These are phyloP conservation scores for Phytophthora pini DNA, from an alignment of 352 stramenopile species.

Conservation along the genomic window DNA sequence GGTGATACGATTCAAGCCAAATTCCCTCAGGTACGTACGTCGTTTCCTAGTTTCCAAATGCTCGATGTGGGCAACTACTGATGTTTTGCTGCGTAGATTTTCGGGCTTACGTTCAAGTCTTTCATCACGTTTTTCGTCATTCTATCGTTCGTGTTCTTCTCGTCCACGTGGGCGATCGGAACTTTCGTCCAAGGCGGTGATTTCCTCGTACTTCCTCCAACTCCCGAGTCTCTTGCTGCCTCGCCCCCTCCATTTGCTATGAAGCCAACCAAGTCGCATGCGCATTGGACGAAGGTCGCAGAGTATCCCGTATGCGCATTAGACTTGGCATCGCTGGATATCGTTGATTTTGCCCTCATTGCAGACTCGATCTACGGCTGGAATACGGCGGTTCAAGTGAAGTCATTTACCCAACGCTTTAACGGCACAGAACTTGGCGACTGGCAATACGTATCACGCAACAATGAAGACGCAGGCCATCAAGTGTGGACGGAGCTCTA, in stretches of 20 bases:
- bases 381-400: constrained; percentile 76
- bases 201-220: constrained; percentile 80
- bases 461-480: constrained; percentile 67
- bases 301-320: constrained; percentile 85
- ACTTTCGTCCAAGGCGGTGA: constrained; percentile 88
- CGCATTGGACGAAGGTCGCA: constrained; percentile 56
- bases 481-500: constrained; percentile 89
- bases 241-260: constrained; percentile 23
- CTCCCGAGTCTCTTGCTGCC: constrained; percentile 22
- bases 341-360: constrained; percentile 89
- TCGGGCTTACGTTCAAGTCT: constrained; percentile 84
- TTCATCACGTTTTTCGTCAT: constrained; percentile 89
- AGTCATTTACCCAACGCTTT: constrained; percentile 84
- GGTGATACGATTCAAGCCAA: constrained; percentile 82
- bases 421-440: constrained; percentile 76
- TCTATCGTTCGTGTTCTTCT: constrained; percentile 89
- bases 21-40: constrained; percentile 71
- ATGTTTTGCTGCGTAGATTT: constrained; percentile 55
- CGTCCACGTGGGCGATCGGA: constrained; percentile 85
- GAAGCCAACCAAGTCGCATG: constrained; percentile 8
- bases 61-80: constrained; percentile 1
- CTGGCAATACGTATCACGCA: constrained; percentile 80
- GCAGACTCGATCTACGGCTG: constrained; percentile 83
- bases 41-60: neutral
- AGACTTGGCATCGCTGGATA: constrained; percentile 63